Conservation (phyloP, 805 yeast species). For the Candida maris region DNA sequence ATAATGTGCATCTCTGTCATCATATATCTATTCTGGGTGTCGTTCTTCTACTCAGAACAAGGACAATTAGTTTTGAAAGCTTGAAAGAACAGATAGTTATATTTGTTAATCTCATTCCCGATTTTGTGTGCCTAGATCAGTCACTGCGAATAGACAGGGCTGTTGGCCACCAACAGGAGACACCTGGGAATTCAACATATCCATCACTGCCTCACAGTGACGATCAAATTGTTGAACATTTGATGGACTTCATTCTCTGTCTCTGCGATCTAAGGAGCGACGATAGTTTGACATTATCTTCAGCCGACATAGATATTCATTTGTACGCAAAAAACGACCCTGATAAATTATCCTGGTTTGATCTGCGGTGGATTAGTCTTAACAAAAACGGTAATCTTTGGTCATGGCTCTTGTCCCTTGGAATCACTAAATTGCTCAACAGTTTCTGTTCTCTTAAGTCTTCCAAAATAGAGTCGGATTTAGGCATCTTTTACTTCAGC, state of each 20-base stretch:
- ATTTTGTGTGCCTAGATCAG: too few relatives aligned
- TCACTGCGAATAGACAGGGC: too few relatives aligned
- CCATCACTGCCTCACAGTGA: too few relatives aligned
- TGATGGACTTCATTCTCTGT: too few relatives aligned
- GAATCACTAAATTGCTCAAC: conserved; percentile 31
- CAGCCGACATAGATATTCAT: not conserved
- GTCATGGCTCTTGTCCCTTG: conserved; percentile 42
- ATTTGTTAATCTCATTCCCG: conserved; percentile 44
- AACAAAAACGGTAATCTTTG: conserved; percentile 8
- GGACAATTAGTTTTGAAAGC: conserved; percentile 38
- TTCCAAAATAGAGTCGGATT: not conserved
- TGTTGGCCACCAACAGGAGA: too few relatives aligned
- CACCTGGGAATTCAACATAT: too few relatives aligned
- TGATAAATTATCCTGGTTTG: conserved; percentile 22
- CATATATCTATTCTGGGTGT: conserved; percentile 39
- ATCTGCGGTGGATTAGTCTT: conserved; percentile 12
- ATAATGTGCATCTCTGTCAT: conserved; percentile 37
- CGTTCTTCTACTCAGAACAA: conserved; percentile 32
- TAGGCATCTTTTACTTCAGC: not conserved
- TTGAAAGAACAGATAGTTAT: conserved; percentile 41
- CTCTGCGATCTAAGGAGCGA: not conserved
- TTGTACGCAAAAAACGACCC: not conserved
- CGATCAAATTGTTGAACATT: too few relatives aligned
- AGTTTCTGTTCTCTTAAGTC: conserved; percentile 31
- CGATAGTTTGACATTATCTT: not conserved